A percentile compares a stretch with the other conserved stretches of the same genome.
These are phyloP conservation scores for Puccinia horiana DNA, from an alignment of 1,284 basidiomycete species.

Conservation along the genomic window DNA sequence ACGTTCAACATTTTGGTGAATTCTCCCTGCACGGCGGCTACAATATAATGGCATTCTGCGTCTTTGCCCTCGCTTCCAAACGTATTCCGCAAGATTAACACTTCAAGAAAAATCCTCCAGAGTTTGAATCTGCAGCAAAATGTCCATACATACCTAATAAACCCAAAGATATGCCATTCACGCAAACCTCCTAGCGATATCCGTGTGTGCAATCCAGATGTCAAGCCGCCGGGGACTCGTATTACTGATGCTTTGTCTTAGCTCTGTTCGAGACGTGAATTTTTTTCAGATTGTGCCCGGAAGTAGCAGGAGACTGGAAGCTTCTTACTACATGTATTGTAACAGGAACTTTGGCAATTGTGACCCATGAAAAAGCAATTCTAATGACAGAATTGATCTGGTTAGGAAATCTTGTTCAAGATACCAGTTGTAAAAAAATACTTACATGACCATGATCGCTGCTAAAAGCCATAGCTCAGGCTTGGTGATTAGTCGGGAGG, in stretches of 20 bases:
- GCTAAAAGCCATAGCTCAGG: conserved; percentile 35
- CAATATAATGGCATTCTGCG: conserved; percentile 72
- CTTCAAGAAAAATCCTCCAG: neutral
- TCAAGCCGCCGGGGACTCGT: conserved; percentile 40
- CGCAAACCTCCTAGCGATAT: conserved; percentile 37
- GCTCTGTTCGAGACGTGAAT: neutral
- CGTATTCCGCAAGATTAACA: neutral
- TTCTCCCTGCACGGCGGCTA: conserved; percentile 71
- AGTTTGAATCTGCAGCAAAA: too few relatives aligned
- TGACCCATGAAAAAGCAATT: conserved; percentile 31
- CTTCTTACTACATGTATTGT: conserved; percentile 17
- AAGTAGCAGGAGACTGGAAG: neutral
- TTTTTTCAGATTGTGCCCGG: neutral
- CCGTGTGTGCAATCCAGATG: conserved; percentile 48
- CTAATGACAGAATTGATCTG: neutral
- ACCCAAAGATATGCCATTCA: conserved; percentile 50
- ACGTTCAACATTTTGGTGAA: conserved; percentile 71
- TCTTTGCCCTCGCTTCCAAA: conserved; percentile 67
- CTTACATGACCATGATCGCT: conserved; percentile 28
- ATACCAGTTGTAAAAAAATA: neutral
- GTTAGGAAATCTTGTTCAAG: neutral
- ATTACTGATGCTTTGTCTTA: conserved; percentile 41
- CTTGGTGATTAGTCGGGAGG: neutral
- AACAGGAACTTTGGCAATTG: conserved; percentile 33
- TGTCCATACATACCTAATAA: conserved; percentile 40